A percentile compares a stretch with the other conserved stretches of the same genome.
phyloP scores from a whole-genome alignment of 169 alveolate genomes.

The Babesia caballi region DNA sequence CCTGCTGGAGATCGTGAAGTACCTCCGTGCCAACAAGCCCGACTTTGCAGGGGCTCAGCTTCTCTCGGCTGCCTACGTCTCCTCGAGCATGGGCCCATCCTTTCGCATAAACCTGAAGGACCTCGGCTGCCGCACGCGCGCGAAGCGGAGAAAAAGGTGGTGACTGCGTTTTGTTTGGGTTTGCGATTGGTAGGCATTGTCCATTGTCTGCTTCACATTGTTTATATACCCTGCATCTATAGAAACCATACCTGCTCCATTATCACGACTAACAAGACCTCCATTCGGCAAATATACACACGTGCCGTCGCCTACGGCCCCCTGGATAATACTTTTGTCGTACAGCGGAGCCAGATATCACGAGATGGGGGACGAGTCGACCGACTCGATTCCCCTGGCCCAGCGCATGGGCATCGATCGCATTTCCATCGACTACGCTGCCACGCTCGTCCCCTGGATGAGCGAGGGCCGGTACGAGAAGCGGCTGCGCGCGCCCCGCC shows the following conservation, averaged over 20 bases:
- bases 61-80: slow-evolving; percentile 29
- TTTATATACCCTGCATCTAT: not conserved
- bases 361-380: slow-evolving; percentile 15
- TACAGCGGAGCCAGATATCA: no score
- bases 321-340: no score
- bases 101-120: slow-evolving; percentile 34
- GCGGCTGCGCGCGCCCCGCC: slow-evolving; percentile 10
- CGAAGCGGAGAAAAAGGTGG: not conserved
- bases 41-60: slow-evolving; percentile 34
- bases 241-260: no score
- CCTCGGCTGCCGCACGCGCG: slow-evolving; percentile 26
- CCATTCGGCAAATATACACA: no score
- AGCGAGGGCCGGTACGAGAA: slow-evolving; percentile 30
- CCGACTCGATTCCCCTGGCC: slow-evolving; percentile 35
- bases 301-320: no score
- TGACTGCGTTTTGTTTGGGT: no score
- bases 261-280: no score
- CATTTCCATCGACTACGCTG: slow-evolving; percentile 40
- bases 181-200: no score
- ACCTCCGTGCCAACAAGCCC: slow-evolving; percentile 48
- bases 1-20: slow-evolving; percentile 50
- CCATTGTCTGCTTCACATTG: no score
- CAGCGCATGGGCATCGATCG: slow-evolving; percentile 64
- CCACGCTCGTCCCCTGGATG: slow-evolving; percentile 50
- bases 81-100: slow-evolving; percentile 68